Percentiles rank a stretch among this genome's conserved stretches.
Conservation (phyloP, 2,329 filamentous ascomycete genomes). For the Xylaria sp. region DNA sequence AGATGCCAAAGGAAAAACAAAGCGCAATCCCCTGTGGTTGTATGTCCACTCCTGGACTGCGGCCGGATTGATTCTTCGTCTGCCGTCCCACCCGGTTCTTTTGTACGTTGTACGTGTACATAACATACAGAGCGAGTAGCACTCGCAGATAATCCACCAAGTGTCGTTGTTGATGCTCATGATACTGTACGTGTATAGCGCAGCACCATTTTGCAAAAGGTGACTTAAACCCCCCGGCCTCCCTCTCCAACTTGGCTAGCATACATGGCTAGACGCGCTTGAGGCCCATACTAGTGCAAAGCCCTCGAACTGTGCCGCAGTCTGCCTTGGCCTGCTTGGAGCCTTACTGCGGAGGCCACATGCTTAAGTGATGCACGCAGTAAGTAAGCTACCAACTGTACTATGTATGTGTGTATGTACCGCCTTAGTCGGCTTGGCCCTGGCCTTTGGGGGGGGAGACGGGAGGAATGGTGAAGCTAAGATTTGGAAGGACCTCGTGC, state of each 20-base stretch:
- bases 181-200: too few relatives aligned
- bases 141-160: too few relatives aligned
- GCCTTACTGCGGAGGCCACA: too few relatives aligned
- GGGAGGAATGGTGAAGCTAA: background rate
- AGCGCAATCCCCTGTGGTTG: background rate
- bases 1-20: constrained; percentile 1
- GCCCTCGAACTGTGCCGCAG: background rate
- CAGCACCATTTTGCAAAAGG: too few relatives aligned
- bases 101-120: background rate
- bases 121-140: too few relatives aligned
- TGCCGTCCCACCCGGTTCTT: too few relatives aligned
- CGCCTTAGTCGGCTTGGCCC: constrained; percentile 15
- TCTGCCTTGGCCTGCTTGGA: background rate
- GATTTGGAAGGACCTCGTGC: constrained; percentile 7
- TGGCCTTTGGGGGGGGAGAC: constrained; percentile 12
- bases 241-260: background rate
- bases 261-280: background rate
- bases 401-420: constrained; percentile 3
- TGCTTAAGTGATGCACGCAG: too few relatives aligned
- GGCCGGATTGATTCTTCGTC: background rate
- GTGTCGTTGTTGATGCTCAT: too few relatives aligned
- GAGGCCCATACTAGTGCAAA: background rate
- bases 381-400: too few relatives aligned
- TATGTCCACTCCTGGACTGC: background rate
- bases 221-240: background rate